Evolutionary conservation across 345 rosid species (phyloP), one percentile per base, ranked within the genome.

Genomic region (Lepidium didymum): DNA sequence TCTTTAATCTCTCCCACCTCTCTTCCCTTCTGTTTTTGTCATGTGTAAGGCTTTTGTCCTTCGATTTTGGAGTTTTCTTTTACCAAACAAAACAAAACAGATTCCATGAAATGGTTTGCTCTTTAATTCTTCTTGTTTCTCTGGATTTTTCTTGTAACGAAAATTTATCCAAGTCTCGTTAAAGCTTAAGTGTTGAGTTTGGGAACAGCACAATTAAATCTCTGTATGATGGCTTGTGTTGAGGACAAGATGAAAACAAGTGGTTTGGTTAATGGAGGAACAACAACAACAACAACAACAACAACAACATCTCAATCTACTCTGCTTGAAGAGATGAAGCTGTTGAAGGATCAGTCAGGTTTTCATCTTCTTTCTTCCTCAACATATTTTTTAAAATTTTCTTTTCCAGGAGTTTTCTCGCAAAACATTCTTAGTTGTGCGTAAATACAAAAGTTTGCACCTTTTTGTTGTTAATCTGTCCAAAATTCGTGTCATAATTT

Each of bases 291-390:
- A 42, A 42, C 76, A 34, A 82, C 81, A 13, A 58, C 21, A 35
- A 36, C 72, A 33, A 12, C 61, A 49, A 27, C 65, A 2, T 29
- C 57, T 60, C 73, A 74, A 1, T 72, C 85, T 52, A 62, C 83
- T 74, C 75, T 91, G 66, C 85, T 89, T 8, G 96, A 95, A 72
- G 96, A 95, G 63, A 87, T 91, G 96, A 95, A 89, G 87, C 65
- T 95, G 60, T 72, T 95, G 70, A 95, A 87, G 56, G 99, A 89
- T 55, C 97, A 89, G 14, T 84, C 99, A 61, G 99, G 97, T 93
- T 73, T 10, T 86, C 77, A 60, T 62, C 44, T 41, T 64, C 67
- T 59, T 21, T 69, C 63, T 60, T 65, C 23, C 42, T 74, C 18
- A 34, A 62, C 3, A 62, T 14, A 42, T 43, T 34, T 0, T 12